Base-by-base conservation (phyloP, 2,329 filamentous ascomycete species). In the Pyrenochaeta sp. region DNA sequence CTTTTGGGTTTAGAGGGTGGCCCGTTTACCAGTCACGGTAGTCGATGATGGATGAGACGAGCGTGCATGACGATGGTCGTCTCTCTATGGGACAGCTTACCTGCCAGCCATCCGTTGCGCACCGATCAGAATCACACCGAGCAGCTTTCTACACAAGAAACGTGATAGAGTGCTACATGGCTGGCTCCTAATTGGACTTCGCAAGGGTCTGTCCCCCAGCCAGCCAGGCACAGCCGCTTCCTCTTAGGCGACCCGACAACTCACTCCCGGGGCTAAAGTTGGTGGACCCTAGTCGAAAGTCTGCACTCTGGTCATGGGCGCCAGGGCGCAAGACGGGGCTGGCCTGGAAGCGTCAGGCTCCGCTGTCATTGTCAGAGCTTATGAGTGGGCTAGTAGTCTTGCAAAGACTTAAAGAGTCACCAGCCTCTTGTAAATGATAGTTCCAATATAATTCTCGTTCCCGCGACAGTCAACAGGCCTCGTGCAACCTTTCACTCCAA, bases 141-240 rank as follows among this genome's bases (percentile, higher is more conserved):
- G 5, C 11, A 34, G 11, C 31, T n/a, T 23, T 31, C 19, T 20
- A 20, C 31, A 18, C 19, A 5, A 32, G 30, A n/a, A n/a, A n/a
- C n/a, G n/a, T n/a, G n/a, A n/a, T n/a, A n/a, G n/a, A n/a, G n/a
- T n/a, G n/a, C n/a, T n/a, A n/a, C n/a, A n/a, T n/a, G n/a, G n/a
- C n/a, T n/a, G n/a, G n/a, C n/a, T 34, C 31, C n/a, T 20, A 21
- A 34, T 34, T 22, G 14, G 31, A 8, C 10, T 13, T 21, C 18
- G 30, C 26, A 27, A 35, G 35, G 38, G 34, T 42, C 11, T 19
- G 13, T 26, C 27, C n/a, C n/a, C 20, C 26, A 44, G 40, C 40
- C 36, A 48, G 36, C 29, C 27, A 35, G 23, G 32, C 44, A 42
- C 38, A 34, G 44, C 38, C 44, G 38, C 44, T 47, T 40, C 32